Evolutionary conservation across 2,329 filamentous ascomycete genomes (phyloP).

Genomic region (Monilinia polystroma): DNA sequence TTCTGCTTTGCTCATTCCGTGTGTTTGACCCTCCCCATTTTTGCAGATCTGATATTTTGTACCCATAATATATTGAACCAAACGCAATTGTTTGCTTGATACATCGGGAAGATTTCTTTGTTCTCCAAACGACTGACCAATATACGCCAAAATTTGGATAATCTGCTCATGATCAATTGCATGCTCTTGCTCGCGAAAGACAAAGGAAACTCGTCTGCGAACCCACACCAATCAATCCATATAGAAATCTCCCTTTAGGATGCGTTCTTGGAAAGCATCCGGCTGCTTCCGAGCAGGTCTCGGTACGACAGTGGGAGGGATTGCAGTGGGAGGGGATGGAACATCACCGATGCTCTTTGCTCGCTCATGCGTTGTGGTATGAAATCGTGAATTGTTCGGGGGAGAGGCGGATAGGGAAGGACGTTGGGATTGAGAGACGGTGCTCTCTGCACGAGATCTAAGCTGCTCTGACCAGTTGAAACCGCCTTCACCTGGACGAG

Average conservation of each 20-base stretch:
- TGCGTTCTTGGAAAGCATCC: slow-evolving; percentile 94
- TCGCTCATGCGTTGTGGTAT: slow-evolving; percentile 55
- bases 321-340: slow-evolving; percentile 52
- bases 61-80: neutral
- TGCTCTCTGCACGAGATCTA: slow-evolving; percentile 85
- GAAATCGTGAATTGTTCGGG: slow-evolving; percentile 42
- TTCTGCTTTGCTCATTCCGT: neutral
- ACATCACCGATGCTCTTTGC: slow-evolving; percentile 69
- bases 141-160: neutral
- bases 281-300: slow-evolving; percentile 60
- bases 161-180: neutral
- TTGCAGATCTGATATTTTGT: neutral
- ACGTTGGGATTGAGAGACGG: slow-evolving; percentile 54
- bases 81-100: neutral
- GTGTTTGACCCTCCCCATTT: neutral
- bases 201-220: neutral
- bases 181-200: slow-evolving; percentile 11
- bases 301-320: slow-evolving; percentile 46
- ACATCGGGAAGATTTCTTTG: neutral
- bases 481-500: slow-evolving; percentile 76
- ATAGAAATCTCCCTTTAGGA: slow-evolving; percentile 95
- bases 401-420: slow-evolving; percentile 56
- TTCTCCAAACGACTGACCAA: neutral
- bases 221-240: slow-evolving; percentile 66
- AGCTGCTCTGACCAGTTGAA: slow-evolving; percentile 98